Conservation (phyloP, 306 rosid genomes). For the Sechiopsis laciniata region DNA sequence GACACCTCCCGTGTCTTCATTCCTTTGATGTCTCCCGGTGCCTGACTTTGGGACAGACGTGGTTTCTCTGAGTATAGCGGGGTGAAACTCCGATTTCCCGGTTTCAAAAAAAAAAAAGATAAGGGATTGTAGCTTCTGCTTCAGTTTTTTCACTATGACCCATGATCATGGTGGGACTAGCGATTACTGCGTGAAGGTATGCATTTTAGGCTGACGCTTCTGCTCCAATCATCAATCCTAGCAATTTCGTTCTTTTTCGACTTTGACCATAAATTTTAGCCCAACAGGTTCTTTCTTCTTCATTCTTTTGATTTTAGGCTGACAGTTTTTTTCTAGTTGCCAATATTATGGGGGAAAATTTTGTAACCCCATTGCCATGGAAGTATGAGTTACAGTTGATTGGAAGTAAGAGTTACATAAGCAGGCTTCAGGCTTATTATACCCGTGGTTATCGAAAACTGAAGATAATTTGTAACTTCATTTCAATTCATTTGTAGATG, state of each 20-base stretch:
- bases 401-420: background rate
- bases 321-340: background rate
- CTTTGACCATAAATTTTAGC: background rate
- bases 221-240: background rate
- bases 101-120: too few species aligned
- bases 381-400: background rate
- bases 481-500: background rate
- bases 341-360: background rate
- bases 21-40: too few species aligned
- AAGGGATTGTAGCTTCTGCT: too few species aligned
- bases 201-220: background rate
- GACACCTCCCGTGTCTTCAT: too few species aligned
- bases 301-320: background rate
- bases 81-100: too few species aligned
- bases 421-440: background rate
- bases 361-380: too few species aligned
- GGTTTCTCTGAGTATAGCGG: too few species aligned
- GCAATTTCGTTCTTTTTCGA: background rate
- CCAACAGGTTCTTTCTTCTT: background rate
- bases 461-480: constrained; percentile 7
- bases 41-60: too few species aligned
- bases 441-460: background rate
- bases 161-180: background rate
- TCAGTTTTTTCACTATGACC: background rate
- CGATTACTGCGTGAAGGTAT: background rate